phyloP scores from a whole-genome alignment of 371 early-diverging fungal species.

The Chytridium lagenaria region DNA sequence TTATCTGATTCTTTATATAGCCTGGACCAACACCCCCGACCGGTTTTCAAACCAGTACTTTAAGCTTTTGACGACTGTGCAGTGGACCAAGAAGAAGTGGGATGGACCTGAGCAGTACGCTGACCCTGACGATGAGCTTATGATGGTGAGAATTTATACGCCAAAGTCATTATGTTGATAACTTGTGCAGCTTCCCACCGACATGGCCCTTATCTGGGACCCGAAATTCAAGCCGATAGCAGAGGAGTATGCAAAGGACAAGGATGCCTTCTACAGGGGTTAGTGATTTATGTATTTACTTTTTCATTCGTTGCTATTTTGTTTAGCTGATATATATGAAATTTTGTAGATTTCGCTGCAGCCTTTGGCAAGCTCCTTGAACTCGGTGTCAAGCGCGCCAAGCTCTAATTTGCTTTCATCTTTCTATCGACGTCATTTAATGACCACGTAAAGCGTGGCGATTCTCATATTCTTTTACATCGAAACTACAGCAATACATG shows the following conservation, averaged over 20 bases:
- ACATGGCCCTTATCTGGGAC: conserved; percentile 72
- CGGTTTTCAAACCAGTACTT: conserved; percentile 85
- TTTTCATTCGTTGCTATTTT: neutral
- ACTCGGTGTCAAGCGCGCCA: conserved; percentile 68
- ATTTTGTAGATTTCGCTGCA: conserved; percentile 84
- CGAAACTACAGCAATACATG: no score
- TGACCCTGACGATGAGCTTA: conserved; percentile 69
- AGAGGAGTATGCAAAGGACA: conserved; percentile 78
- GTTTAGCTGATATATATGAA: neutral
- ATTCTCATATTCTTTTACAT: no score
- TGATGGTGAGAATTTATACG: conserved; percentile 65
- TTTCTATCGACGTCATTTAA: no score
- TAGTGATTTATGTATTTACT: conserved; percentile 33
- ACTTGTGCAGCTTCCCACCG: conserved; percentile 67
- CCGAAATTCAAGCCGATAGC: conserved; percentile 74
- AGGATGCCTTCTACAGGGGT: conserved; percentile 63
- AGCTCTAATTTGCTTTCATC: neutral
- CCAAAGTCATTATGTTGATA: neutral
- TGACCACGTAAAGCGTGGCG: no score
- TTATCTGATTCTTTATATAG: conserved; percentile 16
- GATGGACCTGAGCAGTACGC: conserved; percentile 86
- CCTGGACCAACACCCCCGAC: conserved; percentile 88
- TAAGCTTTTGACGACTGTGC: conserved; percentile 58
- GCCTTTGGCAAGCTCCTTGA: conserved; percentile 89
- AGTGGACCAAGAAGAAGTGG: conserved; percentile 81